Percentiles rank a stretch among this genome's conserved stretches.
phyloP scores from a whole-genome alignment of 177 flowering plant genomes.

The Telopea speciosissima region DNA sequence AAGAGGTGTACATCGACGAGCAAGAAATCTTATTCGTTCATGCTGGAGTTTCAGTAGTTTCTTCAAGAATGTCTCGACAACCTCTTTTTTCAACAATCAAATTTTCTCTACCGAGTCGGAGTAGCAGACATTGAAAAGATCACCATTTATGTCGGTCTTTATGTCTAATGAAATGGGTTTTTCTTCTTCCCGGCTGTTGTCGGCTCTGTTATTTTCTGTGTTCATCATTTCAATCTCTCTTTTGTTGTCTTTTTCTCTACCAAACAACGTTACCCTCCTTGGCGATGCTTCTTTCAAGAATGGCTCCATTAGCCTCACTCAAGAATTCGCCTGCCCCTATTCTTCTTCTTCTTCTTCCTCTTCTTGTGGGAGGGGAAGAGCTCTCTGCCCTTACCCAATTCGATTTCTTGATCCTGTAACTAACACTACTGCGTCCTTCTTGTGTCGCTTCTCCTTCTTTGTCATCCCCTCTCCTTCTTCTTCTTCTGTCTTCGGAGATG shows the following conservation, averaged over 20 bases:
- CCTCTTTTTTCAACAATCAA: background rate
- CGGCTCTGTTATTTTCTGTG: slow-evolving; percentile 17
- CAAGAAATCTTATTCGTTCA: background rate
- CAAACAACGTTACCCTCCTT: slow-evolving; percentile 38
- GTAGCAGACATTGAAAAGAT: no score
- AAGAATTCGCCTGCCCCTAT: slow-evolving; percentile 19
- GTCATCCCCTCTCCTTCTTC: slow-evolving; percentile 27
- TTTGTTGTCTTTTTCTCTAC: slow-evolving; percentile 20
- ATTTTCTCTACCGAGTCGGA: background rate
- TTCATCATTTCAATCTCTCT: slow-evolving; percentile 15
- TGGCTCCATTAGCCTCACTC: slow-evolving; percentile 46
- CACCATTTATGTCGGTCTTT: background rate
- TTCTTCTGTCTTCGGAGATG: slow-evolving; percentile 47
- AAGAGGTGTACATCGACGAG: background rate
- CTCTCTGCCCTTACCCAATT: slow-evolving; percentile 43
- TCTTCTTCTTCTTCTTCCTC: slow-evolving; percentile 16
- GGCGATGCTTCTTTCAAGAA: slow-evolving; percentile 40
- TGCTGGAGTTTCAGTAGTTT: background rate
- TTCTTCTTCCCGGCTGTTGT: slow-evolving; percentile 5
- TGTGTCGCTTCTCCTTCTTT: slow-evolving; percentile 50
- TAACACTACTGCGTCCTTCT: slow-evolving; percentile 42
- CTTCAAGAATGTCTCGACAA: background rate
- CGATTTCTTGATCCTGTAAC: slow-evolving; percentile 44
- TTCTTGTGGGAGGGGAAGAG: slow-evolving; percentile 40
- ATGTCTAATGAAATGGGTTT: background rate